phyloP scores from a whole-genome alignment of 2,329 filamentous ascomycete genomes.

The Penicillium sclerotiorum region DNA sequence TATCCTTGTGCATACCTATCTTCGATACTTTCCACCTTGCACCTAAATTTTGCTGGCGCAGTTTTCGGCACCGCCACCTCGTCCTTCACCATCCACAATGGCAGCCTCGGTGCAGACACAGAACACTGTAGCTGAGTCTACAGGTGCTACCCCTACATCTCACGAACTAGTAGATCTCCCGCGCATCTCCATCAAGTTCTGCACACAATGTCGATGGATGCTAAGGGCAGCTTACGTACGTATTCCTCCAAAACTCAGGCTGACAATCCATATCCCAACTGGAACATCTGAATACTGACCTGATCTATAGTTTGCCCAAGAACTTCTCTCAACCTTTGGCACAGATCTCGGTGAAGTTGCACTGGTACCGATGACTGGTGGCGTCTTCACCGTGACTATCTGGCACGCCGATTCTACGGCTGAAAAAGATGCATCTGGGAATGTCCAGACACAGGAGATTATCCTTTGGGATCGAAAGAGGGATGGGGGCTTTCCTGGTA shows the following conservation, averaged over 20 bases:
- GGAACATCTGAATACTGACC: too few species aligned
- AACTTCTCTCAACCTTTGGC: conserved; percentile 90
- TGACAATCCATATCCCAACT: too few species aligned
- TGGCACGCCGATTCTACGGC: conserved; percentile 26
- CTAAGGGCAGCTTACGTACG: conserved; percentile 80
- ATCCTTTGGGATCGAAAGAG: conserved; percentile 84
- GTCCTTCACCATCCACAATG: too few species aligned
- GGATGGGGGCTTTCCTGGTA: conserved; percentile 84
- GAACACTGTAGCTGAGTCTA: background rate
- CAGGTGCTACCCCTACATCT: conserved; percentile 8
- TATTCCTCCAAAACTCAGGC: too few species aligned
- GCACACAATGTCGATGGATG: conserved; percentile 94
- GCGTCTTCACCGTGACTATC: conserved; percentile 77
- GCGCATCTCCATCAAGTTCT: conserved; percentile 84
- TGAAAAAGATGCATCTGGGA: conserved; percentile 8
- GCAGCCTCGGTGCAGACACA: background rate
- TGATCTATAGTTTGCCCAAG: conserved; percentile 81
- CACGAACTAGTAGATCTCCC: conserved; percentile 55
- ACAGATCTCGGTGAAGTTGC: conserved; percentile 83
- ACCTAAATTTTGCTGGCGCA: too few species aligned
- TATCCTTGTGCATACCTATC: too few species aligned
- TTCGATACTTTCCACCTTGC: too few species aligned
- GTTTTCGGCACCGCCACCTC: too few species aligned
- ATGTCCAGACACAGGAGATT: conserved; percentile 48
- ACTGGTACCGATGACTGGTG: conserved; percentile 81